Evolutionary conservation across 2,329 filamentous ascomycete genomes (phyloP), one percentile per base, ranked within the genome.

Genomic region (Pseudocercospora macadamiae): DNA sequence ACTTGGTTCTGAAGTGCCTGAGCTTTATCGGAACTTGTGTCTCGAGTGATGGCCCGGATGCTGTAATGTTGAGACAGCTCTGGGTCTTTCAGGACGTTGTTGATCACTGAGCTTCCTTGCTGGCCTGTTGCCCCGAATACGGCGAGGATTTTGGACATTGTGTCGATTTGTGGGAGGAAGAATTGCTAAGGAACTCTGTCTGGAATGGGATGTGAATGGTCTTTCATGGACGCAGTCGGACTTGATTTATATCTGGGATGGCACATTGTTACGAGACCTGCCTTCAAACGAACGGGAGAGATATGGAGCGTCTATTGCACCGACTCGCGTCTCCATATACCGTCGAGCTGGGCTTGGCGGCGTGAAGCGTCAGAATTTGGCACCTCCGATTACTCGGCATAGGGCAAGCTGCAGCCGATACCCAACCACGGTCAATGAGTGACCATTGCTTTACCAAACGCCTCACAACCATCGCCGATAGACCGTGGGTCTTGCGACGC

Each of bases 111-210:
- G 57, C 80, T 79, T 54, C 85, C 85, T 72, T 87, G 85, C 58
- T 80, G 78, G 54, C 84, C 83, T 16, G 83, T 86, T 34, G 83
- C 80, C 16, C 83, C 83, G 60, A 86, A 81, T 3, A 86, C 76
- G 37, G 80, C 80, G 66, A 85, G 76, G 63, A 81, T 73, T 62
- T 81, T 82, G 16, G 64, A 39, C 62, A 66, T 66, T 14, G 18
- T 32, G 55, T 16, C 47, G 8, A 9, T 16, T 12, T 5, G 2
- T 10, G n/a, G 36, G 36, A n/a, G n/a, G 4, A 21, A 39, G 18
- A n/a, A 19, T 18, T n/a, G 8, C 5, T 10, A n/a, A 39, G 16
- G 36, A 39, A 10, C 18, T 4, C 18, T 37, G n/a, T 37, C 12
- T 37, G 36, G 14, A 37, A 7, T 18, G 18, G 36, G 21, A 7